phyloP scores from a whole-genome alignment of 2,329 filamentous ascomycete species.

The Aureobasidium sp. region DNA sequence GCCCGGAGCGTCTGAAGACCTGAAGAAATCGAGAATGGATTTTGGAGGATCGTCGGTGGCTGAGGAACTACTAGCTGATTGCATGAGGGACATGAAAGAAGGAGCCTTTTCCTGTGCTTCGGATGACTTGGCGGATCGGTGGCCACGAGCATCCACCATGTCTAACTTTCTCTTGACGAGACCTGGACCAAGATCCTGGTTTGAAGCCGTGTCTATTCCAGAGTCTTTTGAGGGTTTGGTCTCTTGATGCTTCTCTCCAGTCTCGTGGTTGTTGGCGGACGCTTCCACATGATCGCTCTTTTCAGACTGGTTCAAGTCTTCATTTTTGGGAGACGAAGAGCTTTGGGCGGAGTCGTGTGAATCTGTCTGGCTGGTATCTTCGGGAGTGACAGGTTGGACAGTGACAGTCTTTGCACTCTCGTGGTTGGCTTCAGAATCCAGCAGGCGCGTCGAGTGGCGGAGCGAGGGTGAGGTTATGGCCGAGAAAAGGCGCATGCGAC shows the following conservation, averaged over 20 bases:
- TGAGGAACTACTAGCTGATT: background rate
- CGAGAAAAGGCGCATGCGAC: background rate
- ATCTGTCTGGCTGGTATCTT: background rate
- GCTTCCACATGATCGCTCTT: background rate
- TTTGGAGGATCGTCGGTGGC: background rate
- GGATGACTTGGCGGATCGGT: background rate
- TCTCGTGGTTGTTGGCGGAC: background rate
- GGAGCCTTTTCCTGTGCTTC: background rate
- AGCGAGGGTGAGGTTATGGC: background rate
- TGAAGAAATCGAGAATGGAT: background rate
- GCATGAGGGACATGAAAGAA: background rate
- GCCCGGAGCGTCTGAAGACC: background rate
- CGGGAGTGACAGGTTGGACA: background rate
- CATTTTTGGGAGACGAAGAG: background rate
- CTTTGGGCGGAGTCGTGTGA: background rate
- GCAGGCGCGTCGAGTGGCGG: constrained; percentile 3
- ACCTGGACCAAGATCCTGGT: background rate
- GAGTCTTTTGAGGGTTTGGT: background rate
- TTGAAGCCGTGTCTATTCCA: background rate
- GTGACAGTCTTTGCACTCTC: background rate
- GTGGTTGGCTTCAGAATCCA: background rate
- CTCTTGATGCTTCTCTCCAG: background rate
- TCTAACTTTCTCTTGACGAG: background rate
- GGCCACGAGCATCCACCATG: too few relatives aligned
- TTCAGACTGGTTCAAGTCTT: background rate